Base-by-base conservation (phyloP, 805 yeast genomes). In the Zygoascus ofunaensis region DNA sequence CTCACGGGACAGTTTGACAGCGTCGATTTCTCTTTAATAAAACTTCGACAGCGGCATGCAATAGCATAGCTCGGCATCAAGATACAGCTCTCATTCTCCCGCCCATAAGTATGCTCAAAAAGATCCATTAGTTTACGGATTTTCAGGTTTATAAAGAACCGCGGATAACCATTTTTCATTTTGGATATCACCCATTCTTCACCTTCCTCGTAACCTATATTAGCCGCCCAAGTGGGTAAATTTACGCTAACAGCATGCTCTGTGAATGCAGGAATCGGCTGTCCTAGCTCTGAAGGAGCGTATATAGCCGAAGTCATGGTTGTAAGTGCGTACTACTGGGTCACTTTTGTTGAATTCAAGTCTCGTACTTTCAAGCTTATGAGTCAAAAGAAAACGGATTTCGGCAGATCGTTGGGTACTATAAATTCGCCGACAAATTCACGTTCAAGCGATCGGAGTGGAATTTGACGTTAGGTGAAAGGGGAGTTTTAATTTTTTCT, bases 221-320 rank as follows among this genome's bases (percentile, higher is more conserved):
- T 86, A 37, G 94, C 87, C 40, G 77, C 82, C 98, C 97, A 92
- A 0, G 95, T 84, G 5, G 98, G 98, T 28, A 90, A 71, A 1
- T 95, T 84, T 39, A 90, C 97, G 10, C 95, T 85, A 1, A 90
- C 95, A 0, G 97, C 96, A 62, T 92, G 97, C 2, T 82, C 79
- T 0, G 94, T 82, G 60, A 86, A 80, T 48, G 84, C 81, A 2
- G 98, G 97, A 47, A 92, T 89, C 1, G 95, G 77, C 15, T 75
- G 82, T 3, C 97, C 97, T 15, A 87, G 74, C 34, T 56, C 66
- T 17, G 59, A 56, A n/a, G 69, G 68, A 12, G 67, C 67, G 22
- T n/a, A n/a, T n/a, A n/a, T n/a, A n/a, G n/a, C n/a, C n/a, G 36
- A 37, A n/a, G n/a, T n/a, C n/a, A n/a, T n/a, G n/a, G n/a, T n/a